phyloP scores from a whole-genome alignment of 2,329 filamentous ascomycete genomes.

The Diaporthe humulicola region DNA sequence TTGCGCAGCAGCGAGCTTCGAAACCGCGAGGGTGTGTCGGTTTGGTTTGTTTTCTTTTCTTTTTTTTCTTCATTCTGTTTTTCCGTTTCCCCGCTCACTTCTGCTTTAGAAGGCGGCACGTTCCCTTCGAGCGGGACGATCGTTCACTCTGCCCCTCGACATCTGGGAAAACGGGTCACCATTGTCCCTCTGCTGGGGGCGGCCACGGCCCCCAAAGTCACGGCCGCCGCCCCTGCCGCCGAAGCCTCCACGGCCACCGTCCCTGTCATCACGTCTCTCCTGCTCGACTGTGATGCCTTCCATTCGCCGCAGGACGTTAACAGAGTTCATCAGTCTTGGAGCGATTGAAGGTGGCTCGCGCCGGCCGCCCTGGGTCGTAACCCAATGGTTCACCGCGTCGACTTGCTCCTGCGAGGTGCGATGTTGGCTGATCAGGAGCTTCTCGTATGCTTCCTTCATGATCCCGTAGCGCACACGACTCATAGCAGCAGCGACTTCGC shows the following conservation, averaged over 20 bases:
- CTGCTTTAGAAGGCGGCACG: constrained; percentile 28
- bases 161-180: constrained; percentile 34
- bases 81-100: background rate
- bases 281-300: constrained; percentile 52
- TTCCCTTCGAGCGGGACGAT: constrained; percentile 4
- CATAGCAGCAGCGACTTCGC: constrained; percentile 58
- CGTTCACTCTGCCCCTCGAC: background rate
- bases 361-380: constrained; percentile 65
- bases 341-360: constrained; percentile 58
- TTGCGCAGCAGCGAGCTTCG: background rate
- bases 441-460: constrained; percentile 66
- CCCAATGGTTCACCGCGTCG: constrained; percentile 67
- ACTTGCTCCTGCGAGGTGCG: constrained; percentile 57
- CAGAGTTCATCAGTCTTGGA: constrained; percentile 41
- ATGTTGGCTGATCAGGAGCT: constrained; percentile 64
- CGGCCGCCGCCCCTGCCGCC: constrained; percentile 12
- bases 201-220: background rate
- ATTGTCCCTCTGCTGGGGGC: background rate
- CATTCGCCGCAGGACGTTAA: constrained; percentile 49
- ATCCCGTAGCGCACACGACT: constrained; percentile 54
- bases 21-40: background rate
- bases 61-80: background rate
- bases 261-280: background rate
- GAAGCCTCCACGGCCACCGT: constrained; percentile 27
- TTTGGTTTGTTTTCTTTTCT: background rate